Base-by-base conservation (phyloP, 1,139 yeast genomes). In the Suhomyces guaymorum region DNA sequence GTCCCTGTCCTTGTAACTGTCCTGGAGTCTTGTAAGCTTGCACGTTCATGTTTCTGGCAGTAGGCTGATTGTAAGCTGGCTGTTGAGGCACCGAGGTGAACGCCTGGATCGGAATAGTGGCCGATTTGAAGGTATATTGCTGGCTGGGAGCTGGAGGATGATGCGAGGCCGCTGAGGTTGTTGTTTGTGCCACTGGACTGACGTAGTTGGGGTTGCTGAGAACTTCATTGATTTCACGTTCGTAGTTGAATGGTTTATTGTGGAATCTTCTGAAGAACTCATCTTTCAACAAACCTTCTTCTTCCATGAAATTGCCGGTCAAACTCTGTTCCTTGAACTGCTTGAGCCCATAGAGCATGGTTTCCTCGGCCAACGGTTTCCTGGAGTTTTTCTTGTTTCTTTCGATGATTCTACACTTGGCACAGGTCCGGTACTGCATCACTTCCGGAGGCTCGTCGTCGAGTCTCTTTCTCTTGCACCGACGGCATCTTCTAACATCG, bases 361-460 rank as follows among this genome's bases (percentile, higher is more conserved):
- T 69, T 42, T 70, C 75, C 46, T 70, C 75, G 4, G 75, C 75
- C 52, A 70, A 59, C 8, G 71, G 74, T 43, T 67, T 67, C 31
- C 74, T 57, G 59, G 59, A 65, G 50, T 67, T 66, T 56, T 69
- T 68, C 52, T 71, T 70, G 49, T 67, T 70, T 35, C 75, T 54
- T 49, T 76, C 82, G 34, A 75, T 73, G 51, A 75, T 73, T 43
- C 82, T 68, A 55, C 82, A 76, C 43, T 76, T 74, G 52, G 78
- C 78, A 58, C 82, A 76, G 2, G 82, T 76, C 47, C 75, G 75
- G 54, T 74, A 76, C 47, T 74, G 79, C 46, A 73, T 62, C 28
- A 75, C 80, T 44, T 75, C 80, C 1, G 76, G 72, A n/a, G 78
- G 78, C 54, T 76, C 82, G 42, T 75, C 78, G 39, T 71, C 75